Evolutionary conservation across 768 basidiomycete species (phyloP).

Genomic region (Russula ochroleuca): DNA sequence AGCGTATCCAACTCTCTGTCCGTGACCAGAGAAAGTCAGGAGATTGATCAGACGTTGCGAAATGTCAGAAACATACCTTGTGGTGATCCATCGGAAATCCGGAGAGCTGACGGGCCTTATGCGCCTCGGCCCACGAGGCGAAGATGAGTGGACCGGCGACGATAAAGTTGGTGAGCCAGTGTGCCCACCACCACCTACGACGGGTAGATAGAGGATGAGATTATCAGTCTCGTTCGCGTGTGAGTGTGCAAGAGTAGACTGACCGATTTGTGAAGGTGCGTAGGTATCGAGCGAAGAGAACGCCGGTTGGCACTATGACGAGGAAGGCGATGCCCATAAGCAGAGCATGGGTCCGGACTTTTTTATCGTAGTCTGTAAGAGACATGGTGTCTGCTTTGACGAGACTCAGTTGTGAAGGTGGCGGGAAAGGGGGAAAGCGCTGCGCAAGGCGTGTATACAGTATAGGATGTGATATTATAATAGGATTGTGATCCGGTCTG

Average conservation of each 20-base stretch:
- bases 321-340: constrained; percentile 16
- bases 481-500: no score
- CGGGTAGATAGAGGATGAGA: not conserved
- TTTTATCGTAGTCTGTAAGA: constrained; percentile 17
- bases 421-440: not conserved
- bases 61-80: constrained; percentile 27
- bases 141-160: constrained; percentile 53
- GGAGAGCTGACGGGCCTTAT: not conserved
- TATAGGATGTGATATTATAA: no score
- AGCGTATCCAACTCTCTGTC: constrained; percentile 49
- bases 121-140: constrained; percentile 46
- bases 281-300: constrained; percentile 15
- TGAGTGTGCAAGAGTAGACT: not conserved
- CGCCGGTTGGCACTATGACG: constrained; percentile 5
- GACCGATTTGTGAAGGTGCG: constrained; percentile 21
- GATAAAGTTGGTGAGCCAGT: constrained; percentile 8
- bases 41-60: not conserved
- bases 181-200: constrained; percentile 20
- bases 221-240: not conserved
- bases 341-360: constrained; percentile 12
- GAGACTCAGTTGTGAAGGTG: no score
- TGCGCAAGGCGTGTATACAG: not conserved
- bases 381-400: not conserved
- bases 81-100: constrained; percentile 38
- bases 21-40: not conserved